phyloP scores from a whole-genome alignment of 2,329 filamentous ascomycete genomes.

The Colletotrichum chrysophilum region DNA sequence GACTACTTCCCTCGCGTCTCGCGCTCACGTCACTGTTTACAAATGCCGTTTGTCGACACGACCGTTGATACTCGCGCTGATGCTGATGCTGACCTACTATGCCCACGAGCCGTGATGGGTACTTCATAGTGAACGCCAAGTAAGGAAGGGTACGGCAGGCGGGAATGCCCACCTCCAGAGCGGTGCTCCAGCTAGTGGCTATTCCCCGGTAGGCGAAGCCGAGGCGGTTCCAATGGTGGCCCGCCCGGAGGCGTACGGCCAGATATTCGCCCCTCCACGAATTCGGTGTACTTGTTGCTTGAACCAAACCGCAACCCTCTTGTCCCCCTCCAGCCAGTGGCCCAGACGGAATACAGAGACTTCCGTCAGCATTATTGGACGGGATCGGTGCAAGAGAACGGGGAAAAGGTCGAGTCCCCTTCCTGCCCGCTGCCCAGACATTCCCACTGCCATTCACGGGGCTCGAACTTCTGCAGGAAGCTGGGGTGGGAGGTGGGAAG shows the following conservation, averaged over 20 bases:
- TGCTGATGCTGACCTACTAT: not conserved
- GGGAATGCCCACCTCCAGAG: conserved; percentile 7
- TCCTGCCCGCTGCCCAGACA: not conserved
- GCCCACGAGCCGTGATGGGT: not conserved
- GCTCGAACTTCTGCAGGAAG: conserved; percentile 4
- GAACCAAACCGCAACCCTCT: not conserved
- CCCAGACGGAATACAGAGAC: not conserved
- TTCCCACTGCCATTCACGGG: not conserved
- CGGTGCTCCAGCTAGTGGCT: not conserved
- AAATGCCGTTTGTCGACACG: not conserved
- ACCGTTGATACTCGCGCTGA: not conserved
- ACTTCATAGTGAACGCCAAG: not conserved
- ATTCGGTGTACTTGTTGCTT: not conserved
- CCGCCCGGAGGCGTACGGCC: not conserved
- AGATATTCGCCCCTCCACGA: not conserved
- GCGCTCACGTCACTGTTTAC: not conserved
- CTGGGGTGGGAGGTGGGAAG: not conserved
- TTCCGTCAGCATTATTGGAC: conserved; percentile 8
- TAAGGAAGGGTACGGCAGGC: not conserved
- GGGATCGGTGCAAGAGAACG: not conserved
- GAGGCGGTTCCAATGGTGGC: not conserved
- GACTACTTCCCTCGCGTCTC: conserved; percentile 3
- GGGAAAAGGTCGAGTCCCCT: not conserved
- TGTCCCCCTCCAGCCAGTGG: conserved; percentile 1
- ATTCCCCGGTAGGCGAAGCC: conserved; percentile 2